Evolutionary conservation across 345 rosid genomes (phyloP).

Genomic region (Acer negundo): DNA sequence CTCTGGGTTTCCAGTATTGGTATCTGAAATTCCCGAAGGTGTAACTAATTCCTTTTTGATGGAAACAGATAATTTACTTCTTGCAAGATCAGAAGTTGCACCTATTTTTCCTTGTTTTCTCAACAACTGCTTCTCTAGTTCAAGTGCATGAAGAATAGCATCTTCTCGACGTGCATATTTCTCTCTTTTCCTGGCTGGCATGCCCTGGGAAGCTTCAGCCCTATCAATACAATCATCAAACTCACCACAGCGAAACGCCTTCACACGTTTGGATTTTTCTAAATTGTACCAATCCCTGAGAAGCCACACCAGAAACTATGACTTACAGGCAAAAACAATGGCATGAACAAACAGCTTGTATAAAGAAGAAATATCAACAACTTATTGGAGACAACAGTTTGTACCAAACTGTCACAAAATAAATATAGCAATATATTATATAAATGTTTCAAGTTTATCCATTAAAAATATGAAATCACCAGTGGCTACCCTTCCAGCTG

Average conservation of each 20-base stretch:
- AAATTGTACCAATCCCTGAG: constrained; percentile 98
- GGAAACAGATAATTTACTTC: constrained; percentile 41
- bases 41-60: constrained; percentile 40
- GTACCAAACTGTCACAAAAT: not conserved
- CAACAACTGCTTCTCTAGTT: constrained; percentile 79
- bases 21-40: constrained; percentile 43
- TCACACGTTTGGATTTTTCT: constrained; percentile 98
- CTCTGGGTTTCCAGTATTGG: constrained; percentile 40
- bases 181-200: constrained; percentile 90
- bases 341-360: not conserved
- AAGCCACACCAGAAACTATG: constrained; percentile 17
- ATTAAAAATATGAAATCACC: not conserved
- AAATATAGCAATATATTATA: not conserved
- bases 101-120: constrained; percentile 53
- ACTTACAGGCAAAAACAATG: constrained; percentile 1
- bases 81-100: constrained; percentile 30
- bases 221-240: constrained; percentile 93
- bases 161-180: constrained; percentile 99
- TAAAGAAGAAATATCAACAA: not conserved
- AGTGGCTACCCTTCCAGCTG: not conserved
- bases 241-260: constrained; percentile 96
- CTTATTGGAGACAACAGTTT: not conserved
- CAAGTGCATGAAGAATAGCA: constrained; percentile 98
- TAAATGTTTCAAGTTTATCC: not conserved
- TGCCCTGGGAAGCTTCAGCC: constrained; percentile 77